Conservation (phyloP, 306 rosid genomes). For the Boehmeria nivea region DNA sequence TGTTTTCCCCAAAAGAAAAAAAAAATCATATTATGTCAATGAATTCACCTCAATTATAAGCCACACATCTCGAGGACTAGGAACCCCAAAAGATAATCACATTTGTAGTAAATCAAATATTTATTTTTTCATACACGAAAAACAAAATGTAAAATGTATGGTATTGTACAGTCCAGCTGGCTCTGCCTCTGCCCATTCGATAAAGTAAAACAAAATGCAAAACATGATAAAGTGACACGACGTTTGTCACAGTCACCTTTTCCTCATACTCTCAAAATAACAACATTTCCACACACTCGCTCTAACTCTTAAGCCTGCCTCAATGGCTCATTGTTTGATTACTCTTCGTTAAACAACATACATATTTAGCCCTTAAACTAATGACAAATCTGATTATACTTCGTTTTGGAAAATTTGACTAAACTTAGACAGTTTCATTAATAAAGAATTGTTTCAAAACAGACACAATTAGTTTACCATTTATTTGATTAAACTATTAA, state of each 20-base stretch:
- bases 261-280: neutral
- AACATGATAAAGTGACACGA: slow-evolving; percentile 12
- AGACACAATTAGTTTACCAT: too few species aligned
- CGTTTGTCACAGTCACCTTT: neutral
- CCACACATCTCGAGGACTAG: neutral
- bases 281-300: too few species aligned
- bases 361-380: too few species aligned
- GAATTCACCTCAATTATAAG: neutral
- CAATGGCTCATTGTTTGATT: too few species aligned
- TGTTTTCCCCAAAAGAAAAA: too few species aligned
- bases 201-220: slow-evolving; percentile 16
- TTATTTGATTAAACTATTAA: too few species aligned
- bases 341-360: too few species aligned
- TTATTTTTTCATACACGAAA: neutral
- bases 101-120: neutral
- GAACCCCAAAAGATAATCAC: neutral
- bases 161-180: slow-evolving; percentile 45
- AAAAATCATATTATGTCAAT: neutral
- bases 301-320: too few species aligned
- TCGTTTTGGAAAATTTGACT: too few species aligned
- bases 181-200: slow-evolving; percentile 12
- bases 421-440: too few species aligned
- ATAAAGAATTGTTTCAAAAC: too few species aligned
- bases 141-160: neutral
- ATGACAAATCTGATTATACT: too few species aligned